Percentiles rank a stretch among this genome's conserved stretches.
These are phyloP conservation scores for Dittrichia graveolens DNA, from an alignment of 129 eudicot species.

Conservation along the genomic window DNA sequence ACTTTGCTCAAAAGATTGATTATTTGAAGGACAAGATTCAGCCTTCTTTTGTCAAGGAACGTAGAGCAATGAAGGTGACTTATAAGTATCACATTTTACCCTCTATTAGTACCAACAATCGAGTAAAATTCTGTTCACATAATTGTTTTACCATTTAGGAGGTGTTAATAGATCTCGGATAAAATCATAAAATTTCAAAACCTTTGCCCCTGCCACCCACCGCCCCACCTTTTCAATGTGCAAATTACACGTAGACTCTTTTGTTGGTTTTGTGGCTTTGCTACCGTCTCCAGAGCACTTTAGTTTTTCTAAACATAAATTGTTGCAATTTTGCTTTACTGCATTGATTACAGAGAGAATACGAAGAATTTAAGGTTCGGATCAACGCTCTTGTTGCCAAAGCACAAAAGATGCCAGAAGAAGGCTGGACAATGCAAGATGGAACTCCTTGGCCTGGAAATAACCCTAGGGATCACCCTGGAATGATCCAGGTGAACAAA, in stretches of 20 bases:
- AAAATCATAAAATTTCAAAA: not conserved
- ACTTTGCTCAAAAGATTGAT: slow-evolving; percentile 76
- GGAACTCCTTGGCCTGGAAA: slow-evolving; percentile 72
- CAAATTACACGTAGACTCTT: not conserved
- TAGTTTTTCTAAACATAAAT: not conserved
- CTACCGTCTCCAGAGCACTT: not conserved
- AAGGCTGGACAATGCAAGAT: slow-evolving; percentile 66
- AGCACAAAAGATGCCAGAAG: slow-evolving; percentile 67
- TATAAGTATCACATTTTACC: not conserved
- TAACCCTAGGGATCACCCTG: slow-evolving; percentile 70
- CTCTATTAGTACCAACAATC: not conserved
- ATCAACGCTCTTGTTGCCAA: slow-evolving; percentile 59
- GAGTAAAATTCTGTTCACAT: not conserved
- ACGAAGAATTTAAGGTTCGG: slow-evolving; percentile 61
- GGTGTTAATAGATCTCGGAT: not conserved
- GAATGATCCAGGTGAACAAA: slow-evolving; percentile 59
- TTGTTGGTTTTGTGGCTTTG: not conserved
- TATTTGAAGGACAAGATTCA: slow-evolving; percentile 71
- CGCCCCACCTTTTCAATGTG: not conserved
- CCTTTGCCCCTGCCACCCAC: too few species aligned
- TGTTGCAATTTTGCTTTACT: slow-evolving; percentile 1
- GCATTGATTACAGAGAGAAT: slow-evolving; percentile 52
- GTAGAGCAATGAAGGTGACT: slow-evolving; percentile 79
- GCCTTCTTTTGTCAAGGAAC: slow-evolving; percentile 77
- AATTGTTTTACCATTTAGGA: slow-evolving; percentile 1